Percentiles rank a stretch among this genome's conserved stretches.
Conservation (phyloP, 495 filamentous ascomycete species). For the Daldinia loculata region DNA sequence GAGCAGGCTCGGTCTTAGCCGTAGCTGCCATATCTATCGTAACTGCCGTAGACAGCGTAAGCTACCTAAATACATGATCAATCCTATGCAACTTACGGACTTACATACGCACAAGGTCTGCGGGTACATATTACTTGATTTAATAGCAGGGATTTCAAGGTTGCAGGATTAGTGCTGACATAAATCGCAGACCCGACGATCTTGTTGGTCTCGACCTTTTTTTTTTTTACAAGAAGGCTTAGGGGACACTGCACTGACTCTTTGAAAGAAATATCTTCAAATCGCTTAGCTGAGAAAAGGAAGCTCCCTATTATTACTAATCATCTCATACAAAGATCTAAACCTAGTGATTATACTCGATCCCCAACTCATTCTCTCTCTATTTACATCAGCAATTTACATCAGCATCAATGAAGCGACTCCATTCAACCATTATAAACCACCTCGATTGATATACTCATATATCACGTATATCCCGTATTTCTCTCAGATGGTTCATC, state of each 20-base stretch:
- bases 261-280: neutral
- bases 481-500: neutral
- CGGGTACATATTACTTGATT: neutral
- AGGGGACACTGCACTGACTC: neutral
- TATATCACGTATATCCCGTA: neutral
- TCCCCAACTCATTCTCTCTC: neutral
- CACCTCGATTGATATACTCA: neutral
- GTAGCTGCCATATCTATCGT: neutral
- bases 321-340: neutral
- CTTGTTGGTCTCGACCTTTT: neutral
- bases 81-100: neutral
- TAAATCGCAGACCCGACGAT: neutral
- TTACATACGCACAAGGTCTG: neutral
- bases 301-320: neutral
- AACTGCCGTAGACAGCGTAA: neutral
- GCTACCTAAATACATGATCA: neutral
- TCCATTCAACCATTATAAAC: neutral
- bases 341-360: neutral
- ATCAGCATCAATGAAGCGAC: neutral
- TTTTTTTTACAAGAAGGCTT: neutral
- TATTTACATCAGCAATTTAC: too few species aligned
- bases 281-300: neutral
- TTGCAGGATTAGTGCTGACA: slow-evolving; percentile 5
- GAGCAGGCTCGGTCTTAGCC: neutral
- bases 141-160: neutral